These are phyloP conservation scores for Fagus sylvatica DNA, from an alignment of 306 rosid genomes.

Conservation along the genomic window DNA sequence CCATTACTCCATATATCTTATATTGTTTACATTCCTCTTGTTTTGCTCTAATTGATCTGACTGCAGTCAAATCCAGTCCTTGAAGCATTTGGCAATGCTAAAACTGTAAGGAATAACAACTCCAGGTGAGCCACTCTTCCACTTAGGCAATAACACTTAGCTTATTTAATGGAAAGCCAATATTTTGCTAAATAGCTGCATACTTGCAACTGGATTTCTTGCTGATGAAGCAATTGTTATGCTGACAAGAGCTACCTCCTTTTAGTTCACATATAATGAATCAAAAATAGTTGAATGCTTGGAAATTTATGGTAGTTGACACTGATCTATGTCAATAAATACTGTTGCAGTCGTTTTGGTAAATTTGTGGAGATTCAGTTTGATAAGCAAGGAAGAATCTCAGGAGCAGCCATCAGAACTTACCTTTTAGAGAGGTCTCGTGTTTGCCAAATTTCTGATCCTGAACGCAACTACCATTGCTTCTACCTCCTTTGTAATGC, in stretches of 20 bases:
- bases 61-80: conserved; percentile 98
- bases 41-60: conserved; percentile 24
- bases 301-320: conserved; percentile 17
- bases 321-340: conserved; percentile 26
- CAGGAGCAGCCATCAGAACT: conserved; percentile 98
- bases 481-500: conserved; percentile 99
- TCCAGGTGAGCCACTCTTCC: conserved; percentile 68
- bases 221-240: conserved; percentile 14
- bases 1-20: conserved; percentile 1
- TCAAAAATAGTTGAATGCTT: background rate
- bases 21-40: background rate
- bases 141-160: conserved; percentile 12
- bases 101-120: conserved; percentile 96
- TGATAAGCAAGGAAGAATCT: conserved; percentile 96
- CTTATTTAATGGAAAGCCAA: background rate
- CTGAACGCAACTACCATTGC: conserved; percentile 99
- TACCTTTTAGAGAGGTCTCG: conserved; percentile 98
- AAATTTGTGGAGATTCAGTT: conserved; percentile 98
- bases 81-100: conserved; percentile 99
- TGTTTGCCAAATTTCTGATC: conserved; percentile 97
- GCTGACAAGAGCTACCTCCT: conserved; percentile 4
- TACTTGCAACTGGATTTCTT: conserved; percentile 13
- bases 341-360: conserved; percentile 83
- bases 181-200: background rate
- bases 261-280: conserved; percentile 10